These are phyloP conservation scores for Saccharomycopsis olivae DNA, from an alignment of 805 yeast genomes.

Conservation along the genomic window DNA sequence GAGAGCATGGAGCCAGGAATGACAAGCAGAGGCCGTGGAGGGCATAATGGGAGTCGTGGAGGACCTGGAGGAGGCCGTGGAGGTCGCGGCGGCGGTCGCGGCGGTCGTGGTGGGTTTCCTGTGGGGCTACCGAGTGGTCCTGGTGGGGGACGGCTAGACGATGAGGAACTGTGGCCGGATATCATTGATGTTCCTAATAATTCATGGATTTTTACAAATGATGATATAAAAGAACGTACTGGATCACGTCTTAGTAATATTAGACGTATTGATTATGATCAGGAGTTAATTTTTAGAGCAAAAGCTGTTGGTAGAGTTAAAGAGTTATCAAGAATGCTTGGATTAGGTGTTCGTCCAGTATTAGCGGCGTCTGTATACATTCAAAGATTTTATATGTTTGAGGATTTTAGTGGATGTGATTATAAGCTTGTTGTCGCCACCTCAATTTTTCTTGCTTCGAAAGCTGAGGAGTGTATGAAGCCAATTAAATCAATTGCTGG, in stretches of 20 bases:
- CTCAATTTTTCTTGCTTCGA: conserved; percentile 16
- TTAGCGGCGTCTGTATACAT: conserved; percentile 11
- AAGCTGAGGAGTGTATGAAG: conserved; percentile 17
- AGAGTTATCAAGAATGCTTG: conserved; percentile 9
- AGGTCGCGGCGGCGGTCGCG: too few species aligned
- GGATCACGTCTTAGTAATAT: conserved; percentile 4
- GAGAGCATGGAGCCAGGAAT: too few species aligned
- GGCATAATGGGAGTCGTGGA: too few species aligned
- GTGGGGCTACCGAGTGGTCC: too few species aligned
- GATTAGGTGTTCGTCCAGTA: conserved; percentile 11
- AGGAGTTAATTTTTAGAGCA: conserved; percentile 11
- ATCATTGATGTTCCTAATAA: conserved; percentile 15
- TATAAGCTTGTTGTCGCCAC: conserved; percentile 17
- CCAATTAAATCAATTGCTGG: conserved; percentile 11
- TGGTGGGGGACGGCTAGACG: too few species aligned
- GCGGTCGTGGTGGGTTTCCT: too few species aligned
- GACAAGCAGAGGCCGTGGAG: too few species aligned
- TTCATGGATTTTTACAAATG: conserved; percentile 13
- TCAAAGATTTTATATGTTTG: conserved; percentile 17
- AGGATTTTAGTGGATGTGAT: conserved; percentile 8
- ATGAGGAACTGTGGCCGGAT: conserved; percentile 17
- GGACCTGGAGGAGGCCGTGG: too few species aligned
- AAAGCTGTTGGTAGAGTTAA: conserved; percentile 6
- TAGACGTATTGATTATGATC: conserved; percentile 2
- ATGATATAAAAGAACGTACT: conserved; percentile 13